Percentiles rank a stretch among this genome's conserved stretches.
phyloP scores from a whole-genome alignment of 257 asterid species.

The Ilex aquifolium region DNA sequence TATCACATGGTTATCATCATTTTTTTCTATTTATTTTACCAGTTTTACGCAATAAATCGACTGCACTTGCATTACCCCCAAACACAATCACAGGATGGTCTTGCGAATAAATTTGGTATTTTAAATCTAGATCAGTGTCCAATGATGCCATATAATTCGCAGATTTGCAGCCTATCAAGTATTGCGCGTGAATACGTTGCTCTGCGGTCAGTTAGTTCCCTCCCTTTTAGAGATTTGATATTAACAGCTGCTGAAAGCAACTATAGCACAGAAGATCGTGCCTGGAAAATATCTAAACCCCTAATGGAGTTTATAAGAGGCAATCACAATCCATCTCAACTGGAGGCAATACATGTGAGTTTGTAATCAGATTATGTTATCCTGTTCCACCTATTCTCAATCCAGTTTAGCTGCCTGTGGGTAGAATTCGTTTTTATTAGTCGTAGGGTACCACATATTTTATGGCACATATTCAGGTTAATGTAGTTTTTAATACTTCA shows the following conservation, averaged over 20 bases:
- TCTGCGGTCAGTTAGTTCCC: slow-evolving; percentile 66
- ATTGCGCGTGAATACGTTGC: slow-evolving; percentile 91
- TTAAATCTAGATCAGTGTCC: slow-evolving; percentile 3
- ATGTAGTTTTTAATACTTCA: too few species aligned
- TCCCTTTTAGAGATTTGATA: slow-evolving; percentile 85
- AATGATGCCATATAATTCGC: slow-evolving; percentile 14
- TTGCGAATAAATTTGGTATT: slow-evolving; percentile 6
- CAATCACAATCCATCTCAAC: slow-evolving; percentile 78
- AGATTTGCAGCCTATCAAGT: slow-evolving; percentile 94
- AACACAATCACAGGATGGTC: too few species aligned
- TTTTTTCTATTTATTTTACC: too few species aligned
- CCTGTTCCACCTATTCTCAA: not conserved
- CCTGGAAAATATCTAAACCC: slow-evolving; percentile 82
- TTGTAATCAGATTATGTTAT: slow-evolving; percentile 14
- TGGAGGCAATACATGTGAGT: slow-evolving; percentile 87
- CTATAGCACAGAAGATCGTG: slow-evolving; percentile 49
- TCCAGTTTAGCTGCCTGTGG: not conserved
- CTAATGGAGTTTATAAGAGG: slow-evolving; percentile 57
- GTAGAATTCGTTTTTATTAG: too few species aligned
- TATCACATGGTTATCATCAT: too few species aligned
- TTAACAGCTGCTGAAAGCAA: slow-evolving; percentile 57
- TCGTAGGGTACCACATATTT: too few species aligned
- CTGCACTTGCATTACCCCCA: too few species aligned
- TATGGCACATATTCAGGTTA: too few species aligned
- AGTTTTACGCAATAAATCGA: too few species aligned